phyloP scores from a whole-genome alignment of 2,329 filamentous ascomycete species.

The Scedosporium apiospermum region DNA sequence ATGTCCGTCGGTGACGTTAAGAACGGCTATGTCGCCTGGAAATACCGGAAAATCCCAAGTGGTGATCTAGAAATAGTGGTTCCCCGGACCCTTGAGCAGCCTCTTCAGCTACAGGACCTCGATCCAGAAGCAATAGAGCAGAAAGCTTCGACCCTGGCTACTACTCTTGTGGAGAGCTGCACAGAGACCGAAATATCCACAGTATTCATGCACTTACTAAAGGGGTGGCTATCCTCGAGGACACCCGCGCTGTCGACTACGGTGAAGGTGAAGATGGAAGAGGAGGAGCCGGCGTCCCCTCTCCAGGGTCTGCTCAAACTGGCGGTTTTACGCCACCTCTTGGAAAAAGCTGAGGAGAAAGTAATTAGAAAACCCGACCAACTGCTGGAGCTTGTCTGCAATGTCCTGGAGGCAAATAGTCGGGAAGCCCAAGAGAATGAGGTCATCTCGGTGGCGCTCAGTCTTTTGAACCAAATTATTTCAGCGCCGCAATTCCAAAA shows the following conservation, averaged over 20 bases:
- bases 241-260: constrained; percentile 14
- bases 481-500: constrained; percentile 47
- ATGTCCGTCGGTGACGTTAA: constrained; percentile 40
- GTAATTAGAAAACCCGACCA: constrained; percentile 55
- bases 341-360: constrained; percentile 52
- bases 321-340: constrained; percentile 55
- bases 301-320: constrained; percentile 44
- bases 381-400: constrained; percentile 52
- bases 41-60: constrained; percentile 33
- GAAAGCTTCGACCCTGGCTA: constrained; percentile 38
- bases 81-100: constrained; percentile 10
- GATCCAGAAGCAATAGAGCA: constrained; percentile 35
- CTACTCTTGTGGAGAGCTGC: constrained; percentile 37
- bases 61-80: constrained; percentile 43
- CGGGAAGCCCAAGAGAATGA: constrained; percentile 34
- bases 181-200: constrained; percentile 47
- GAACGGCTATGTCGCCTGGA: constrained; percentile 34
- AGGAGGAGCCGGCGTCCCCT: constrained; percentile 27
- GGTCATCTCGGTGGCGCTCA: constrained; percentile 43
- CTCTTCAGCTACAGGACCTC: constrained; percentile 15
- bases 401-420: constrained; percentile 43
- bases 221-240: constrained; percentile 41
- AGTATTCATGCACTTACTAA: constrained; percentile 51
- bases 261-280: constrained; percentile 18
- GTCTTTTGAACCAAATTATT: constrained; percentile 50